Evolutionary conservation across 192 early-diverging fungal genomes (phyloP).

Genomic region (Mortierella claussenii): DNA sequence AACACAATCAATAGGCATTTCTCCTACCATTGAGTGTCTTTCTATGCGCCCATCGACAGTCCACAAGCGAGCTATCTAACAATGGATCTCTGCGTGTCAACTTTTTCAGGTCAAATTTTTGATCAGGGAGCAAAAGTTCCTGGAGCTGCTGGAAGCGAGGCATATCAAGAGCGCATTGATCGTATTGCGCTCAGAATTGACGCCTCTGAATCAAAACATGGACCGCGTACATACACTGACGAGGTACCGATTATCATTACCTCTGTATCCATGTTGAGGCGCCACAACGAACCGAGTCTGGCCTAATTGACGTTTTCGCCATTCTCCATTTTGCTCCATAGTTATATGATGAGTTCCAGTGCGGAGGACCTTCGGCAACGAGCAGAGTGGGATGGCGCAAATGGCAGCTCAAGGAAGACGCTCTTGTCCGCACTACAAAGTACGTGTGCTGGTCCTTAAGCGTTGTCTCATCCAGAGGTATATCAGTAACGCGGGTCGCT

Average conservation of each 20-base stretch:
- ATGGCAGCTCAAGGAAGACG: slow-evolving; percentile 71
- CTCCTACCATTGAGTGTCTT: not conserved
- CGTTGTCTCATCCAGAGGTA: too few species aligned
- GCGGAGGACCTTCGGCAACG: slow-evolving; percentile 73
- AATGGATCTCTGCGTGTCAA: slow-evolving; percentile 6
- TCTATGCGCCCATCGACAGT: too few species aligned
- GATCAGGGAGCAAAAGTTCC: slow-evolving; percentile 89
- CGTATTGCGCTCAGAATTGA: slow-evolving; percentile 84
- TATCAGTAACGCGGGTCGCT: too few species aligned
- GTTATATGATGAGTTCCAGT: slow-evolving; percentile 76
- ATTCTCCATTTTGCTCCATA: too few species aligned
- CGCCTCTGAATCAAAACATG: slow-evolving; percentile 74
- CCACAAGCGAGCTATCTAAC: too few species aligned
- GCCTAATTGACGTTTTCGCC: too few species aligned
- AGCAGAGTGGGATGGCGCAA: slow-evolving; percentile 84
- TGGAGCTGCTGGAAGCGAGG: slow-evolving; percentile 83
- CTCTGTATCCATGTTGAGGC: too few species aligned
- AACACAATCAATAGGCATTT: too few species aligned
- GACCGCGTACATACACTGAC: slow-evolving; percentile 80
- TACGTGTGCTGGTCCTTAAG: too few species aligned
- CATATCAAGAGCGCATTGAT: slow-evolving; percentile 77
- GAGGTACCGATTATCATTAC: slow-evolving; percentile 64
- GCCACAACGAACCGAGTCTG: too few species aligned
- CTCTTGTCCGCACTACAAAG: slow-evolving; percentile 75
- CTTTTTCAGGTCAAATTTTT: slow-evolving; percentile 68